Percentiles rank a stretch among this genome's conserved stretches.
phyloP scores from a whole-genome alignment of 768 basidiomycete genomes.

The Leccinum pellstonianum region DNA sequence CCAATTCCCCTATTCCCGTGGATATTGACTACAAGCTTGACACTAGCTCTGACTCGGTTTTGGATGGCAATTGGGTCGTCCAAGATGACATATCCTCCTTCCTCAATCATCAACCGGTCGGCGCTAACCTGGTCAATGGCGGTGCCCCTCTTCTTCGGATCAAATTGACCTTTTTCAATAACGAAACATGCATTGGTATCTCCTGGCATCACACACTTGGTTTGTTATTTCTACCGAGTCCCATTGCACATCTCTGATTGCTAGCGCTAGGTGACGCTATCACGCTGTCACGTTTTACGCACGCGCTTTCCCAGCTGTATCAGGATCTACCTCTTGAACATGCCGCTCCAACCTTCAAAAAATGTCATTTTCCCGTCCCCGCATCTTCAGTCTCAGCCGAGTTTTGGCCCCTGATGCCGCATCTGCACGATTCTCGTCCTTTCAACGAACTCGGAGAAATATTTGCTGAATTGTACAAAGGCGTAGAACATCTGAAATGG shows the following conservation, averaged over 20 bases:
- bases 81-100: conserved; percentile 23
- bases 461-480: conserved; percentile 13
- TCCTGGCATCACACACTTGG: conserved; percentile 37
- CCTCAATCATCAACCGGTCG: conserved; percentile 16
- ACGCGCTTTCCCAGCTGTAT: conserved; percentile 30
- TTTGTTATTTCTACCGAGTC: conserved; percentile 4
- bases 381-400: conserved; percentile 10
- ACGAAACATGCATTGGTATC: conserved; percentile 32
- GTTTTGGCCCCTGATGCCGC: conserved; percentile 24
- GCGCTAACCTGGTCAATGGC: conserved; percentile 18
- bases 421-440: conserved; percentile 21
- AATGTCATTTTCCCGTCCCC: conserved; percentile 23
- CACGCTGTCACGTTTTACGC: conserved; percentile 31
- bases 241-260: neutral
- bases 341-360: conserved; percentile 26
- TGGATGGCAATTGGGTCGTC: conserved; percentile 28
- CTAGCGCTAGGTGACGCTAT: conserved; percentile 29
- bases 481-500: conserved; percentile 19
- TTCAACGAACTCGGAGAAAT: conserved; percentile 18
- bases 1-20: conserved; percentile 12
- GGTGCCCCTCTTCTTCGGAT: conserved; percentile 24
- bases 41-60: conserved; percentile 7
- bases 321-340: conserved; percentile 16
- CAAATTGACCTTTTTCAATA: conserved; percentile 26
- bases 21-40: conserved; percentile 6